Conservation (phyloP, 768 basidiomycete genomes). For the Auriscalpium vulgare region DNA sequence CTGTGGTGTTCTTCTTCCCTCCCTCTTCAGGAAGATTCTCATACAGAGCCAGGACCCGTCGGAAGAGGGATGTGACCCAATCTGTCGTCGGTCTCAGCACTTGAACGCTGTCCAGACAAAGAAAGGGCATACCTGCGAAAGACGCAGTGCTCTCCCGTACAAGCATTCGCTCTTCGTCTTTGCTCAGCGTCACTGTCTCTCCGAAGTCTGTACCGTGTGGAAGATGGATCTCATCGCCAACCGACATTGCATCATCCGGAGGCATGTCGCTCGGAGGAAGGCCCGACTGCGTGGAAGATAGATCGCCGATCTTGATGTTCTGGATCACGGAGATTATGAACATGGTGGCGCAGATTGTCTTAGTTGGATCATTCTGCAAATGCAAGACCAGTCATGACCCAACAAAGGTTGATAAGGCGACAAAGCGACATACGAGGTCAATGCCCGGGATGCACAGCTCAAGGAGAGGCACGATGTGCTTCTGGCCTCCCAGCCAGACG, state of each 20-base stretch:
- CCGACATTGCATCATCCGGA: conserved; percentile 45
- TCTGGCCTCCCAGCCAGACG: conserved; percentile 80
- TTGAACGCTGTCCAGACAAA: not conserved
- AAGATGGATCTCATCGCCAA: conserved; percentile 39
- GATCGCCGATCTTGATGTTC: conserved; percentile 70
- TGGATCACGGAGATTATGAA: conserved; percentile 71
- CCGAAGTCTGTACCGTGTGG: conserved; percentile 43
- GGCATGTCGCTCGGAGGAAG: conserved; percentile 48
- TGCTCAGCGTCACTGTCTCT: conserved; percentile 37
- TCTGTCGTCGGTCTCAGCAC: conserved; percentile 31
- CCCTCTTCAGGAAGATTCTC: conserved; percentile 95
- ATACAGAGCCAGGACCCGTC: conserved; percentile 73
- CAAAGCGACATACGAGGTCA: conserved; percentile 53
- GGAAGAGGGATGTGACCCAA: conserved; percentile 74
- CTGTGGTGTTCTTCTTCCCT: conserved; percentile 71
- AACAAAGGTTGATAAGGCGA: not conserved
- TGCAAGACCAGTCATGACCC: not conserved
- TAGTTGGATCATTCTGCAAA: conserved; percentile 66
- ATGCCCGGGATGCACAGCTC: conserved; percentile 89
- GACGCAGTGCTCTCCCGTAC: conserved; percentile 71
- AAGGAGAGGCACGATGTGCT: conserved; percentile 79
- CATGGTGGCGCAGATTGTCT: conserved; percentile 73
- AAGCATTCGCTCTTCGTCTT: conserved; percentile 62
- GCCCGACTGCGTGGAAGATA: conserved; percentile 55
- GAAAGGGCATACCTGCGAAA: conserved; percentile 52